phyloP scores from a whole-genome alignment of 768 basidiomycete species.

The Rhizopogon vinicolor region DNA sequence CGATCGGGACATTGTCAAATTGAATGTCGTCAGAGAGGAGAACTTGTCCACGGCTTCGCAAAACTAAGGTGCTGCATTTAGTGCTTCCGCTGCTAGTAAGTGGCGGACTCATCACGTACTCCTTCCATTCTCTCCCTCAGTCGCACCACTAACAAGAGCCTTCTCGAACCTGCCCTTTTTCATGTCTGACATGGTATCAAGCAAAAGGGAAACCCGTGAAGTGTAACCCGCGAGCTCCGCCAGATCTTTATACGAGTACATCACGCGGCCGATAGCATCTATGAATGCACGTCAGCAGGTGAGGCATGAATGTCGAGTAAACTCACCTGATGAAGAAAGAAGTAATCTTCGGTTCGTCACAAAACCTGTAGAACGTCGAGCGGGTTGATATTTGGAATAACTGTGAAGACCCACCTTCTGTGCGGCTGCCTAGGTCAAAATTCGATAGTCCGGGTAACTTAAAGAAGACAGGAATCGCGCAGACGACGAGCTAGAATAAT shows the following conservation, averaged over 20 bases:
- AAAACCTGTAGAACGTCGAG: constrained; percentile 53
- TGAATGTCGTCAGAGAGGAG: constrained; percentile 85
- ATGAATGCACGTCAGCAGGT: constrained; percentile 1
- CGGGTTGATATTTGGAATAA: neutral
- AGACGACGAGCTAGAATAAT: constrained; percentile 62
- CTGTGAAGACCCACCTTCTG: constrained; percentile 61
- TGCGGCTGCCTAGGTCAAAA: constrained; percentile 78
- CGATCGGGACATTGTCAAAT: constrained; percentile 91
- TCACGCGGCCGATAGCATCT: constrained; percentile 93
- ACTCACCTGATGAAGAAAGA: constrained; percentile 75
- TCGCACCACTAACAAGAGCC: constrained; percentile 72
- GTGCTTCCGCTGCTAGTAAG: neutral
- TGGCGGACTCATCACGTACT: constrained; percentile 42
- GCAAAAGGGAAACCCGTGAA: constrained; percentile 78
- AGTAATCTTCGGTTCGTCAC: constrained; percentile 93
- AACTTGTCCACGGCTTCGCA: constrained; percentile 73
- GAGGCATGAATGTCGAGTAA: constrained; percentile 1
- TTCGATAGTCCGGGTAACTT: constrained; percentile 66
- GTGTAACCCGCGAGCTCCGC: constrained; percentile 96
- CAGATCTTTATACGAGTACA: constrained; percentile 98
- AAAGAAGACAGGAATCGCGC: constrained; percentile 93
- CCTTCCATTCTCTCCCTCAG: constrained; percentile 65
- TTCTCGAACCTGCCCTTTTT: constrained; percentile 85
- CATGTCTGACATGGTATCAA: constrained; percentile 90
- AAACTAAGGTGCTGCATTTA: constrained; percentile 41